Evolutionary conservation across 805 yeast species (phyloP), one percentile per base, ranked within the genome.

Genomic region (Wickerhamiella galacta): DNA sequence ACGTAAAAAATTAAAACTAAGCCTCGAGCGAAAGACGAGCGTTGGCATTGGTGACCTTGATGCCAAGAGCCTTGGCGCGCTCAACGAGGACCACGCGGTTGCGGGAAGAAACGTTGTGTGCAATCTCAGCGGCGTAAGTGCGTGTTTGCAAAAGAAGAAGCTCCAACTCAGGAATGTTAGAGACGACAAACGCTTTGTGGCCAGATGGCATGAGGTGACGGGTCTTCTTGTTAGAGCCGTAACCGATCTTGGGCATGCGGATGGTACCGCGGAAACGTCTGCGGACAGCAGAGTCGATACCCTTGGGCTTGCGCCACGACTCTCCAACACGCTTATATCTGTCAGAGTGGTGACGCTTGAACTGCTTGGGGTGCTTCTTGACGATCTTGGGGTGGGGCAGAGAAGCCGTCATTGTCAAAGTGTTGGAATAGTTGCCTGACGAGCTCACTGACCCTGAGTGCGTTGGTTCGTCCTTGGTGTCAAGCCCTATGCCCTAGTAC

Each of bases 301-400:
- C 99, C 81, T 90, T 90, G 72, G 92, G 99, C 73, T 90, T 87
- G 82, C 99, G 90, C 98, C 98, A 92, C 76, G 75, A 77, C 70
- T 82, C 95, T 59, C 81, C 70, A 54, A 90, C 95, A 71, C 99
- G 85, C 75, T 75, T 76, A 71, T 83, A 87, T 71, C 95, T 82
- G 78, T 90, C 99, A 66, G 95, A 83, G 75, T 90, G 98, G 68
- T 87, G 96, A 74, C 99, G 83, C 87, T 85, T 92, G 80, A 90
- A 90, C 76, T 78, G 79, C 75, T 82, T 82, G 61, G 83, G 63
- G 82, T 85, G 90, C 83, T 90, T 90, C 87, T 90, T 92, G 66
- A 87, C 95, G 70, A 90, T 90, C 87, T 82, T 85, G 70, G 96
- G 95, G 75, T 82, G 93, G 60, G 93, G 80, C 62, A 81, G 70